These are phyloP conservation scores for Centaurea solstitialis DNA, from an alignment of 129 eudicot genomes.

Conservation along the genomic window DNA sequence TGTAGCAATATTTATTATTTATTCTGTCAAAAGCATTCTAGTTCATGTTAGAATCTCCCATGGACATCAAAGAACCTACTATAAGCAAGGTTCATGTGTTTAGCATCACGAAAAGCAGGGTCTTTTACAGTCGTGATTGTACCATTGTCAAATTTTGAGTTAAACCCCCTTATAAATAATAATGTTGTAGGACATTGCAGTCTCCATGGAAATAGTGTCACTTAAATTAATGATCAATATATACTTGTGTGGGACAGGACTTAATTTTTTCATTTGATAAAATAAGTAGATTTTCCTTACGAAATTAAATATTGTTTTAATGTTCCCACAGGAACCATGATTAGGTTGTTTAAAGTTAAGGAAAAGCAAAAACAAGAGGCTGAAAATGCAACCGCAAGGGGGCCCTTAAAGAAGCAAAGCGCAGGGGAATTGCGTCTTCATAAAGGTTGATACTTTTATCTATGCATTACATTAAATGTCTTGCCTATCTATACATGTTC, in stretches of 20 bases:
- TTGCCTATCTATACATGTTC: not conserved
- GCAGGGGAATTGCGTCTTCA: conserved; percentile 48
- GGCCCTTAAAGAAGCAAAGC: conserved; percentile 40
- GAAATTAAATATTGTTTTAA: conserved; percentile 1
- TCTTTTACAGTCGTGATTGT: conserved; percentile 3
- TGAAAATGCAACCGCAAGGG: conserved; percentile 37
- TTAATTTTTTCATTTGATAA: not conserved
- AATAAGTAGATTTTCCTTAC: not conserved
- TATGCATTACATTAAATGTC: not conserved
- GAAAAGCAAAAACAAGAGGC: conserved; percentile 46
- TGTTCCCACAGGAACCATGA: conserved; percentile 39
- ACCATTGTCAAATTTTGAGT: not conserved
- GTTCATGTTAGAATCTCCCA: not conserved
- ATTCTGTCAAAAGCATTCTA: not conserved
- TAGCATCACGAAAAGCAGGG: not conserved
- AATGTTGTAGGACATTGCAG: not conserved
- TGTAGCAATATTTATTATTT: not conserved
- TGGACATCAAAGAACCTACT: not conserved
- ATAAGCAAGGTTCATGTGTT: not conserved
- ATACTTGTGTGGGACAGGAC: not conserved
- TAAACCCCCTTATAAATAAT: not conserved
- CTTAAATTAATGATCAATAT: not conserved
- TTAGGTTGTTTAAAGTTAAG: conserved; percentile 49
- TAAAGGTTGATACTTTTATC: conserved; percentile 34
- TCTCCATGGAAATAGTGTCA: not conserved